Evolutionary conservation across 2,329 filamentous ascomycete genomes (phyloP).

Genomic region (Talaromyces sp.): DNA sequence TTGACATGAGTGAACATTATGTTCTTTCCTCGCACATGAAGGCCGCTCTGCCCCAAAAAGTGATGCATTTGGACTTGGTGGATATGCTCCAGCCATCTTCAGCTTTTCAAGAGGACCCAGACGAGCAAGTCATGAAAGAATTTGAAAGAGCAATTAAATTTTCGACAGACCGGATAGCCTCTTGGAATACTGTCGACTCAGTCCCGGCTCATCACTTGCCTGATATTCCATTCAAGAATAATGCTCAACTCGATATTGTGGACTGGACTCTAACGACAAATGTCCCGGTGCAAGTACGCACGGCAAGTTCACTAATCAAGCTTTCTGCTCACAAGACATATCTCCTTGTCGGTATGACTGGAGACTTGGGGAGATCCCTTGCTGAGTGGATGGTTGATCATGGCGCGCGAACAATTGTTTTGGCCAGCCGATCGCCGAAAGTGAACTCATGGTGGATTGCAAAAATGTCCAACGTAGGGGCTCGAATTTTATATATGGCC

Average conservation of each 20-base stretch:
- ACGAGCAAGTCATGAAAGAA: neutral
- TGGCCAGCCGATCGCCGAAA: slow-evolving; percentile 26
- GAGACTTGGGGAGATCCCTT: slow-evolving; percentile 26
- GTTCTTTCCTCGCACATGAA: neutral
- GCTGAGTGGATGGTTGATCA: slow-evolving; percentile 24
- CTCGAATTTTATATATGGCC: slow-evolving; percentile 9
- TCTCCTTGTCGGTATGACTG: slow-evolving; percentile 24
- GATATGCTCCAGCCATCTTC: neutral
- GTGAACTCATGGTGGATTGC: slow-evolving; percentile 16
- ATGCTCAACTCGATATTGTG: slow-evolving; percentile 22
- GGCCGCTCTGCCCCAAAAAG: neutral
- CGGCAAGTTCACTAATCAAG: slow-evolving; percentile 7
- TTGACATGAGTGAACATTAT: neutral
- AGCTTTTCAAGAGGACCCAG: neutral
- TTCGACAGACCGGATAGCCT: neutral
- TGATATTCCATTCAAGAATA: slow-evolving; percentile 29
- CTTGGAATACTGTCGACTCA: neutral
- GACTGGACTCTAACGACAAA: neutral
- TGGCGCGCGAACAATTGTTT: slow-evolving; percentile 23
- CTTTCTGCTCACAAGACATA: slow-evolving; percentile 22
- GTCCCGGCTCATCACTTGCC: neutral
- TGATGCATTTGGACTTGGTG: neutral
- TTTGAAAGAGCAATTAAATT: neutral
- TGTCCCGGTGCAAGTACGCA: neutral
- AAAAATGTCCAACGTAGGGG: slow-evolving; percentile 9